Base-by-base conservation (phyloP, 2,329 filamentous ascomycete species). In the Aspergillus versicolor region DNA sequence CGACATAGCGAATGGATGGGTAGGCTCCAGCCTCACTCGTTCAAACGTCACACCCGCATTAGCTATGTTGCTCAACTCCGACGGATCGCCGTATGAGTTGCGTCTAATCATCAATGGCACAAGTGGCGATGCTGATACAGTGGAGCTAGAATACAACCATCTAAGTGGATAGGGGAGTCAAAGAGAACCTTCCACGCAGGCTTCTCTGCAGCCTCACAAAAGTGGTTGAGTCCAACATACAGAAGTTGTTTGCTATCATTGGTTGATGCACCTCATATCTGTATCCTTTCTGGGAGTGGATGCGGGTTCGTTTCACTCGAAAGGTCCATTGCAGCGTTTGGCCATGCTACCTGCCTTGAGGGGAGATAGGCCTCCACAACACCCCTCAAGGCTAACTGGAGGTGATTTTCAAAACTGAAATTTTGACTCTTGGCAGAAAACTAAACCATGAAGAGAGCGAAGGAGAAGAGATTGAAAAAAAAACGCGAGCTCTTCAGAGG, bases 101-200 rank as follows among this genome's bases (percentile, higher is more conserved):
- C 11, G 32, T 17, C 41, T 34, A 37, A 32, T 34, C 15, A 17
- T 44, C 34, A 49, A 46, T 52, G 50, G 47, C 54, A 38, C 52
- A 48, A 51, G 41, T 54, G 49, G n/a, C 45, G 30, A 57, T 49
- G 58, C 54, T 58, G 55, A 54, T 19, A 38, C 24, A 45, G 54
- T 49, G 27, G 22, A 34, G 34, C 32, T 40, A 32, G 46, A 27
- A 27, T 13, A 41, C 43, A 50, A 55, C 37, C 11, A 5, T 24
- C 3, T 42, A 49, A 50, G 49, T 50, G 48, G 47, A 32, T 34
- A 48, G 17, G 13, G 51, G 52, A 38, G 17, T 59, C 59, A 67
- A 61, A 65, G 67, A 71, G 55, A 57, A 71, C 15, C 52, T 72
- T 73, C 70, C 60, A 69, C 67, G 65, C 65, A 68, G 58, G 52